phyloP scores from a whole-genome alignment of 306 rosid genomes.

The Morella rubra region DNA sequence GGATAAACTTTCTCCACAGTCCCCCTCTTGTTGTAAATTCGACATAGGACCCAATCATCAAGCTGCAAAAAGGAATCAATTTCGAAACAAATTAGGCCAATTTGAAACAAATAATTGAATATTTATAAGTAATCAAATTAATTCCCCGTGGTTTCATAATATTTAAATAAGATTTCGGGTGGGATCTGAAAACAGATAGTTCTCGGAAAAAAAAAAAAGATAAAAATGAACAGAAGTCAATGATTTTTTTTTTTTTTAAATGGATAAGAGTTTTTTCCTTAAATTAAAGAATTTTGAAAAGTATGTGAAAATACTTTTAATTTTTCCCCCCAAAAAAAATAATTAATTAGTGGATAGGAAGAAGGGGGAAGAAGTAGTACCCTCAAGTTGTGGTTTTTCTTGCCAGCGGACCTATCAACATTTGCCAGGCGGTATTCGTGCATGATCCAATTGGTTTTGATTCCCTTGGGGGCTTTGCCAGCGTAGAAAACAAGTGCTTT shows the following conservation, averaged over 20 bases:
- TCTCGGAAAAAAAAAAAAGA: not conserved
- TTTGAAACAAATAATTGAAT: too few relatives aligned
- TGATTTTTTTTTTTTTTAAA: too few relatives aligned
- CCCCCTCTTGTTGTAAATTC: slow-evolving; percentile 93
- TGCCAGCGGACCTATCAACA: slow-evolving; percentile 79
- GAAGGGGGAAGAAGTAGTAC: slow-evolving; percentile 32
- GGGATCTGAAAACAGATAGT: too few relatives aligned
- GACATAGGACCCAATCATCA: slow-evolving; percentile 93
- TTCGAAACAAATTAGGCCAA: not conserved
- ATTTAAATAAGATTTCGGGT: too few relatives aligned
- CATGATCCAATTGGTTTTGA: slow-evolving; percentile 99
- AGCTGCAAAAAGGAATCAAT: slow-evolving; percentile 48
- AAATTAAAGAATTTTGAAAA: too few relatives aligned
- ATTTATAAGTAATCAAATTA: not conserved
- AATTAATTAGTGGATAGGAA: not conserved
- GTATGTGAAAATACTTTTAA: too few relatives aligned
- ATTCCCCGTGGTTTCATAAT: not conserved
- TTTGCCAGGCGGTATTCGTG: slow-evolving; percentile 97
- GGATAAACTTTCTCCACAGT: slow-evolving; percentile 52
- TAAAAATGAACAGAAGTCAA: not conserved
- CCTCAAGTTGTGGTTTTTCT: slow-evolving; percentile 58
- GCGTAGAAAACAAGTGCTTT: slow-evolving; percentile 90
- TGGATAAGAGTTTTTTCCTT: too few relatives aligned
- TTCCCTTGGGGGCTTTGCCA: slow-evolving; percentile 81
- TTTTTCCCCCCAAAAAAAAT: not conserved